These are phyloP conservation scores for Aspergillus unguis DNA, from an alignment of 2,329 filamentous ascomycete species.

Conservation along the genomic window DNA sequence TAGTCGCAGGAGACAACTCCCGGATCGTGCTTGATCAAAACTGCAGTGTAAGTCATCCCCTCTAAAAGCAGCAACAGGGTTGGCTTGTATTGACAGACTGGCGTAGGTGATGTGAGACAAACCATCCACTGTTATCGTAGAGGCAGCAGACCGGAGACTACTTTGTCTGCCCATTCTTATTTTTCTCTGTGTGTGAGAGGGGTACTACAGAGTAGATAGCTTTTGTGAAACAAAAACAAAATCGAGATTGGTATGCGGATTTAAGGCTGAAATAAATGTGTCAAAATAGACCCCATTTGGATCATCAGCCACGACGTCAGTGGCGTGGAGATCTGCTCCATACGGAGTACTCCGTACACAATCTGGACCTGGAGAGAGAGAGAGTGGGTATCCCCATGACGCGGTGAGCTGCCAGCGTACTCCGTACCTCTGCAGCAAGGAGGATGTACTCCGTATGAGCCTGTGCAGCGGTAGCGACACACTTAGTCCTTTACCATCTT, in stretches of 20 bases:
- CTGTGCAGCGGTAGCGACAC: no score
- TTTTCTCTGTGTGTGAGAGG: background rate
- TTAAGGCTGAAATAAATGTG: background rate
- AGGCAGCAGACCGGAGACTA: background rate
- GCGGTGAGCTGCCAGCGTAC: background rate
- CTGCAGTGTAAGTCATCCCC: conserved; percentile 12
- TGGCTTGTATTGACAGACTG: background rate
- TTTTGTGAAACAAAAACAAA: background rate
- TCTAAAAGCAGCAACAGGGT: background rate
- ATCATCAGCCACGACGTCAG: conserved; percentile 5
- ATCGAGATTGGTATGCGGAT: background rate
- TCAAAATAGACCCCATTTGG: background rate
- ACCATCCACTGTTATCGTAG: background rate
- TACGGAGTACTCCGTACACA: background rate
- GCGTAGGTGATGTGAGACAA: conserved; percentile 7
- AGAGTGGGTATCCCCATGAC: no score
- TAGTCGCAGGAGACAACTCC: conserved; percentile 23
- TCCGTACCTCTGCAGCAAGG: no score
- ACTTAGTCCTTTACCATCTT: no score
- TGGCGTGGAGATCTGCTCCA: background rate
- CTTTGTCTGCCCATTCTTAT: background rate
- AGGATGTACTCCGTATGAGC: no score
- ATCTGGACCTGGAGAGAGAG: background rate
- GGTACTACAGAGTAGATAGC: no score
- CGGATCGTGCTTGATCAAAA: conserved; percentile 6